Conservation (phyloP, 2,329 filamentous ascomycete genomes). For the Fusarium fracticaudum region DNA sequence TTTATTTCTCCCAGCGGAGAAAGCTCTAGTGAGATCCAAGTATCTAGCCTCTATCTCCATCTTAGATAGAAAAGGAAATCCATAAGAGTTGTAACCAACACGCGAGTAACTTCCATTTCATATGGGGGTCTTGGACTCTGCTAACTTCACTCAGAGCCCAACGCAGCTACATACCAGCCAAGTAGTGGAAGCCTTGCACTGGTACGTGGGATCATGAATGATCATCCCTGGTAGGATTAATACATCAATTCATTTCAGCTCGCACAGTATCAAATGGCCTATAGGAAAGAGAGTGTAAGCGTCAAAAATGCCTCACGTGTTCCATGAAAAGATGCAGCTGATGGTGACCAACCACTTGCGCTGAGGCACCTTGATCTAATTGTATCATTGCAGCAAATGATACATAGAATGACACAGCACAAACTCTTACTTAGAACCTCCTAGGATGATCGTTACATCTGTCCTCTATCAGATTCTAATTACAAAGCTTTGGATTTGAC, state of each 20-base stretch:
- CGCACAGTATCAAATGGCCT: too few species aligned
- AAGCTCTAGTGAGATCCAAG: too few species aligned
- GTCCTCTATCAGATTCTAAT: too few species aligned
- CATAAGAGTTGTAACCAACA: fast-evolving
- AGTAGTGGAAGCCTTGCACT: too few species aligned
- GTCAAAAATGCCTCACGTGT: background rate
- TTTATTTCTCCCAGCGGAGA: fast-evolving
- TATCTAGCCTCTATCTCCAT: too few species aligned
- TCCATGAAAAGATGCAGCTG: too few species aligned
- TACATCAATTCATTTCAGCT: background rate
- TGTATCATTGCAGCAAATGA: fast-evolving
- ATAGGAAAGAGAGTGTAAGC: background rate
- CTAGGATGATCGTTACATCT: too few species aligned
- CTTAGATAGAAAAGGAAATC: fast-evolving
- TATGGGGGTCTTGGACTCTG: fast-evolving
- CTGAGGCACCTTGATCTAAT: background rate
- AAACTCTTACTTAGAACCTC: fast-evolving
- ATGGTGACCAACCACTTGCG: fast-evolving
- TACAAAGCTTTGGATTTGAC: background rate
- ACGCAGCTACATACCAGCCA: fast-evolving
- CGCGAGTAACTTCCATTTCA: fast-evolving
- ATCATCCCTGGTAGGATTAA: fast-evolving
- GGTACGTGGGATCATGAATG: background rate
- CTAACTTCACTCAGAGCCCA: background rate
- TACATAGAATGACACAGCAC: background rate